phyloP scores from a whole-genome alignment of 371 early-diverging fungal genomes.

The Zychaea mexicana region DNA sequence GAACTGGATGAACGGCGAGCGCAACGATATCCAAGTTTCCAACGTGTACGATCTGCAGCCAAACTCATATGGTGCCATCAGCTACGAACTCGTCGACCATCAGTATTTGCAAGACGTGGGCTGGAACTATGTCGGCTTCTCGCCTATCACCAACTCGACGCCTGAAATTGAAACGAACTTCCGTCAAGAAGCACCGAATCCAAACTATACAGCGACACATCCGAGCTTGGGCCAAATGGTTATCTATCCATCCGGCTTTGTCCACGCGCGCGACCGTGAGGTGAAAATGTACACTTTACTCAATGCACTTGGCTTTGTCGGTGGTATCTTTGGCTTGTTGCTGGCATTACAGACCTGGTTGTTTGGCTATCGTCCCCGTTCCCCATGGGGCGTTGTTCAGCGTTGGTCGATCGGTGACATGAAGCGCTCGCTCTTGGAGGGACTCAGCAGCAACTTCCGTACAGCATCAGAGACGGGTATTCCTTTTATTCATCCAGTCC shows the following conservation, averaged over 20 bases:
- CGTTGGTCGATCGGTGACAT: constrained; percentile 52
- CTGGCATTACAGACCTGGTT: constrained; percentile 49
- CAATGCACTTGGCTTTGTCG: constrained; percentile 52
- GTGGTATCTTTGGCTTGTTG: constrained; percentile 53
- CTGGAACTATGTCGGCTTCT: constrained; percentile 55
- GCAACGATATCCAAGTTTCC: constrained; percentile 40
- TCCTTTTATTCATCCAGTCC: constrained; percentile 49
- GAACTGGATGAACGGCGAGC: constrained; percentile 42
- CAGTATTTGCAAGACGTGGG: constrained; percentile 41
- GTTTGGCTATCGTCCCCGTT: constrained; percentile 52
- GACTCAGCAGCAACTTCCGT: constrained; percentile 41
- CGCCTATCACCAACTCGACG: constrained; percentile 43
- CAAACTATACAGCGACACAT: constrained; percentile 32
- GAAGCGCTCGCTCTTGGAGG: constrained; percentile 42
- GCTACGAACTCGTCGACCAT: constrained; percentile 42
- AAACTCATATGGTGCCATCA: constrained; percentile 40
- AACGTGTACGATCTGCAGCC: constrained; percentile 44
- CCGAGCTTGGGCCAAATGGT: constrained; percentile 34
- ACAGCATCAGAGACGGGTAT: constrained; percentile 40
- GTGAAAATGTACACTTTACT: constrained; percentile 51
- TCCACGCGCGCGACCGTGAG: constrained; percentile 31
- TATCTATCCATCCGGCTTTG: constrained; percentile 30
- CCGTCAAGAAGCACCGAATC: constrained; percentile 45
- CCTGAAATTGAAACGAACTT: constrained; percentile 43
- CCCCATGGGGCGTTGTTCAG: constrained; percentile 55